phyloP scores from a whole-genome alignment of 2,329 filamentous ascomycete species.

The Aspergillus unguis region DNA sequence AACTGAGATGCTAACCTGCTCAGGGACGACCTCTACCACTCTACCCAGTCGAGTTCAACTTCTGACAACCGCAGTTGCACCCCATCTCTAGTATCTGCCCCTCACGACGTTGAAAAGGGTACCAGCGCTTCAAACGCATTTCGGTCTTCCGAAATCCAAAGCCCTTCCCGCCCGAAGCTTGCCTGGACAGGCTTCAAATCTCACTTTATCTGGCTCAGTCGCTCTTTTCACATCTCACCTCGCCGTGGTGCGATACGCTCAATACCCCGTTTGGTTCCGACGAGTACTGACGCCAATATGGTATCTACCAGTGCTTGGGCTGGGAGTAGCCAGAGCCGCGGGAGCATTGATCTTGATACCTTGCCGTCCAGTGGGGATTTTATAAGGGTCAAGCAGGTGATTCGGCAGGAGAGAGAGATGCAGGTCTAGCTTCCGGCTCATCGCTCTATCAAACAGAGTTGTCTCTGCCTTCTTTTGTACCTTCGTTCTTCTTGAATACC shows the following conservation, averaged over 20 bases:
- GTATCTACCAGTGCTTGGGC: slow-evolving; percentile 35
- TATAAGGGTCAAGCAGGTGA: slow-evolving; percentile 34
- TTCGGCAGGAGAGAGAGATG: slow-evolving; percentile 32
- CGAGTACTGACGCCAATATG: slow-evolving; percentile 17
- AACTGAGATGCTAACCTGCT: too few relatives aligned
- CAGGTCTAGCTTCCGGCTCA: slow-evolving; percentile 13
- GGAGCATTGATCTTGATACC: slow-evolving; percentile 21
- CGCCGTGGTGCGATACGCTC: slow-evolving; percentile 11
- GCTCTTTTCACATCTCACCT: slow-evolving; percentile 4
- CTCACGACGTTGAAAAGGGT: slow-evolving; percentile 18
- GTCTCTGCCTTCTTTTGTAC: background rate
- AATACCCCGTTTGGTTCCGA: slow-evolving; percentile 17
- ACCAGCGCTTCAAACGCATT: too few relatives aligned
- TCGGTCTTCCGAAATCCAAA: too few relatives aligned
- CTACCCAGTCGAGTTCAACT: background rate
- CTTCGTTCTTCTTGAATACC: background rate
- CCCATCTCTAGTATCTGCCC: too few relatives aligned
- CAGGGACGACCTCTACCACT: background rate
- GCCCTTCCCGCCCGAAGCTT: too few relatives aligned
- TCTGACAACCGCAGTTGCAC: background rate
- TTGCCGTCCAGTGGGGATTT: slow-evolving; percentile 17
- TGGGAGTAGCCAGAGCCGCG: slow-evolving; percentile 21
- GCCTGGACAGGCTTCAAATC: background rate
- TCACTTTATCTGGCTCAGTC: slow-evolving; percentile 15
- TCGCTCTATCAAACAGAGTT: background rate